A percentile compares a stretch with the other conserved stretches of the same genome.
Evolutionary conservation across 306 rosid genomes (phyloP).

Genomic region (Vigna nakashimae): DNA sequence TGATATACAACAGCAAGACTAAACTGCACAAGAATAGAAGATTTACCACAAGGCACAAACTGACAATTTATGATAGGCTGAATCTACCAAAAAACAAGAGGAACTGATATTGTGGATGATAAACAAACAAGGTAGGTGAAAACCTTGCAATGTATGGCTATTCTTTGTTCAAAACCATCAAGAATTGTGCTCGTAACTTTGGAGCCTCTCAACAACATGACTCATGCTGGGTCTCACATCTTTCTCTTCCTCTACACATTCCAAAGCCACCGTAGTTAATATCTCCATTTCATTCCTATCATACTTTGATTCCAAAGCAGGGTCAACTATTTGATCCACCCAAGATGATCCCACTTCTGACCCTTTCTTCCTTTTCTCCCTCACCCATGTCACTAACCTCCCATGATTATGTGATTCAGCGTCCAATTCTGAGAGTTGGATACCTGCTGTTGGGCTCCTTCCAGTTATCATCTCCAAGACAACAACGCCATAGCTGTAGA

Average conservation of each 20-base stretch:
- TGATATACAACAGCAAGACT: conserved; percentile 1
- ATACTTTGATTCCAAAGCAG: conserved; percentile 32
- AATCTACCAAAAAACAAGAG: background rate
- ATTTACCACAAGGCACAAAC: background rate
- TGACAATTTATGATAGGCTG: background rate
- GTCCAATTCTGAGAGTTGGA: background rate
- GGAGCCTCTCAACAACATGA: conserved; percentile 37
- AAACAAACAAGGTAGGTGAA: background rate
- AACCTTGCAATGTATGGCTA: background rate
- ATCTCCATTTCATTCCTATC: conserved; percentile 9
- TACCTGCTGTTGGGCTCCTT: conserved; percentile 26
- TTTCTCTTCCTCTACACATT: conserved; percentile 39
- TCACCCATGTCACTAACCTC: conserved; percentile 42
- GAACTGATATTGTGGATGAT: background rate
- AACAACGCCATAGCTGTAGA: conserved; percentile 45
- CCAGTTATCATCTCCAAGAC: conserved; percentile 40
- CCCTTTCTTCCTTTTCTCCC: conserved; percentile 33
- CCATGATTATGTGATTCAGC: background rate
- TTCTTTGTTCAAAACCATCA: background rate
- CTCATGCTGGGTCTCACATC: conserved; percentile 38
- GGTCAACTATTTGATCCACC: conserved; percentile 39
- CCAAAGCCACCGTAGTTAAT: conserved; percentile 37
- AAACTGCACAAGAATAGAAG: background rate
- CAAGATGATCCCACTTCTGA: conserved; percentile 30
- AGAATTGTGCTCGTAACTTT: background rate